Evolutionary conservation across 495 filamentous ascomycete species (phyloP).

Genomic region (Daldinia loculata): DNA sequence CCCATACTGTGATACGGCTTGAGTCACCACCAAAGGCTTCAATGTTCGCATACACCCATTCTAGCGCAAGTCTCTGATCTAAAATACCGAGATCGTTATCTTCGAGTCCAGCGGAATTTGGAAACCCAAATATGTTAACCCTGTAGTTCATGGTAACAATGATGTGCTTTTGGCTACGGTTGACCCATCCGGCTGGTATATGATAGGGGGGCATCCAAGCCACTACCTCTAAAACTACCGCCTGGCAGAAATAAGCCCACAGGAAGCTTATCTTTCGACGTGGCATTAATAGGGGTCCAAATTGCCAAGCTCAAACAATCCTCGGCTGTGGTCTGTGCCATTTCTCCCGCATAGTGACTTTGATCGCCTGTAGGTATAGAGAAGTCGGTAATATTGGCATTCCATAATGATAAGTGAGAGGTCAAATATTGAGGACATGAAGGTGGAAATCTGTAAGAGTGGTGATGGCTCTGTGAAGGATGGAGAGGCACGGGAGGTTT

Average conservation of each 20-base stretch:
- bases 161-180: slow-evolving; percentile 57
- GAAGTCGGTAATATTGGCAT: slow-evolving; percentile 49
- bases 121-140: slow-evolving; percentile 68
- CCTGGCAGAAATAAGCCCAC: slow-evolving; percentile 61
- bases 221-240: slow-evolving; percentile 55
- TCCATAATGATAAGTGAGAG: slow-evolving; percentile 46
- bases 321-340: slow-evolving; percentile 53
- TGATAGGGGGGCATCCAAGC: slow-evolving; percentile 56
- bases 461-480: slow-evolving; percentile 42
- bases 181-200: slow-evolving; percentile 52
- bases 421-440: slow-evolving; percentile 51
- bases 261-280: slow-evolving; percentile 47
- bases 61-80: slow-evolving; percentile 66
- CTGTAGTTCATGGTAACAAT: slow-evolving; percentile 69
- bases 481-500: slow-evolving; percentile 49
- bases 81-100: slow-evolving; percentile 61
- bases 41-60: slow-evolving; percentile 77
- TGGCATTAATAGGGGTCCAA: slow-evolving; percentile 55
- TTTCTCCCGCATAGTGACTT: slow-evolving; percentile 43
- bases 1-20: slow-evolving; percentile 64
- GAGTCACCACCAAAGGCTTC: slow-evolving; percentile 73
- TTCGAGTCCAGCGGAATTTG: slow-evolving; percentile 53
- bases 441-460: slow-evolving; percentile 50
- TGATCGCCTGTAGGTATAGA: slow-evolving; percentile 46
- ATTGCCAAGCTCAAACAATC: slow-evolving; percentile 65